Percentiles rank a stretch among this genome's conserved stretches.
These are phyloP conservation scores for Pichia nanzhaoensis DNA, from an alignment of 805 yeast genomes.

Conservation along the genomic window DNA sequence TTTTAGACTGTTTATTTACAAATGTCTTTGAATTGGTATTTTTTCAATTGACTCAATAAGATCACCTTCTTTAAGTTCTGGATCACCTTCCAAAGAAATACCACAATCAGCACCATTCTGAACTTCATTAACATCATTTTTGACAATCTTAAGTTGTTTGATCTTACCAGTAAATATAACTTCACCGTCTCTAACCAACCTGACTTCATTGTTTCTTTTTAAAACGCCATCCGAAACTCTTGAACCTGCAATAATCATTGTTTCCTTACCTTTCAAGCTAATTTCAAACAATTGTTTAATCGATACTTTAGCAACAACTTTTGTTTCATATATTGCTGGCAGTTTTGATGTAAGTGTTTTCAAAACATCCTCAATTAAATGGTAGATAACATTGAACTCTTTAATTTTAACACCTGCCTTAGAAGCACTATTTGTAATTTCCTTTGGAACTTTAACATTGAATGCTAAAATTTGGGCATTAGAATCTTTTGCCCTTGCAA, in stretches of 20 bases:
- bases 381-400: conserved; percentile 76
- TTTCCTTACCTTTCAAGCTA: conserved; percentile 47
- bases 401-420: conserved; percentile 49
- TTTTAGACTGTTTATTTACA: conserved; percentile 23
- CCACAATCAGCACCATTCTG: conserved; percentile 92
- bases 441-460: conserved; percentile 63
- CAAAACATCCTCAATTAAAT: conserved; percentile 79
- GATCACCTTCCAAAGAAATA: conserved; percentile 46
- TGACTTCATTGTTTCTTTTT: conserved; percentile 43
- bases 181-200: conserved; percentile 43
- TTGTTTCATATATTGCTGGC: conserved; percentile 60
- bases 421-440: conserved; percentile 52
- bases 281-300: conserved; percentile 69
- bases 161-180: conserved; percentile 37
- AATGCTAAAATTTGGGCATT: conserved; percentile 72
- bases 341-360: conserved; percentile 51
- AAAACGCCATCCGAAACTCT: conserved; percentile 66
- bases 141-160: conserved; percentile 70
- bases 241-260: conserved; percentile 77
- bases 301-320: conserved; percentile 58
- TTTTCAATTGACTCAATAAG: conserved; percentile 67
- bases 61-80: conserved; percentile 52
- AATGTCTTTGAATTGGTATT: conserved; percentile 46
- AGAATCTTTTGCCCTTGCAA: conserved; percentile 63
- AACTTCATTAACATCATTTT: conserved; percentile 71